Conservation (phyloP, 495 filamentous ascomycete genomes). For the Lindgomyces ingoldianus region DNA sequence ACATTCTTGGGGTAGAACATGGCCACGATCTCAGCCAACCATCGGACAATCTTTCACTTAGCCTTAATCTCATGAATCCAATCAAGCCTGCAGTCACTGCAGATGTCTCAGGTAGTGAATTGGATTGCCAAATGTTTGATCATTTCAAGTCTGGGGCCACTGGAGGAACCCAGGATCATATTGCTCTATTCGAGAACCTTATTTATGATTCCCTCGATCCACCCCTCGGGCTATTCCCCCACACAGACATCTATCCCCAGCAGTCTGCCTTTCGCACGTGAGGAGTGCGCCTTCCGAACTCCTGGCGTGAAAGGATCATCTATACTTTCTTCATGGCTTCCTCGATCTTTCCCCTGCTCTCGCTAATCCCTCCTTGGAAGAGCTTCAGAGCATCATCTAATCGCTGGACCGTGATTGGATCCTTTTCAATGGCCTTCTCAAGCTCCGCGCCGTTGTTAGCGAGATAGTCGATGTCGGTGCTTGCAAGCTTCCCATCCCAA, state of each 20-base stretch:
- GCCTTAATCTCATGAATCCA: neutral
- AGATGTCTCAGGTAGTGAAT: too few species aligned
- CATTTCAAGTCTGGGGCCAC: neutral
- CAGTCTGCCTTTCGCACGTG: neutral
- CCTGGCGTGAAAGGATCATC: neutral
- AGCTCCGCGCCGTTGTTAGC: conserved; percentile 14
- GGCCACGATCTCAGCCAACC: neutral
- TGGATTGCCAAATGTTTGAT: neutral
- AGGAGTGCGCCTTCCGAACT: neutral
- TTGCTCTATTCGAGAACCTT: neutral
- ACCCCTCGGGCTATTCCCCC: neutral
- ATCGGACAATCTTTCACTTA: neutral
- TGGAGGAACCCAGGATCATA: neutral
- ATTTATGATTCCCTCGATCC: neutral
- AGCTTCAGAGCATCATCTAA: conserved; percentile 18
- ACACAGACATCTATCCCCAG: neutral
- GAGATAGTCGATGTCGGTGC: conserved; percentile 13
- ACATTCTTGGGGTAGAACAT: neutral
- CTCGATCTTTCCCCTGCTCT: conserved; percentile 14
- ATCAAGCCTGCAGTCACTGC: too few species aligned
- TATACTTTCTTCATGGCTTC: neutral
- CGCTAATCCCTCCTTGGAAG: conserved; percentile 10
- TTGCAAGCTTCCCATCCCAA: conserved; percentile 13
- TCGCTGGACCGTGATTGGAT: conserved; percentile 1
- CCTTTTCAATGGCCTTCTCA: conserved; percentile 4